phyloP scores from a whole-genome alignment of 768 basidiomycete species.

The Fomitopsis serialis region DNA sequence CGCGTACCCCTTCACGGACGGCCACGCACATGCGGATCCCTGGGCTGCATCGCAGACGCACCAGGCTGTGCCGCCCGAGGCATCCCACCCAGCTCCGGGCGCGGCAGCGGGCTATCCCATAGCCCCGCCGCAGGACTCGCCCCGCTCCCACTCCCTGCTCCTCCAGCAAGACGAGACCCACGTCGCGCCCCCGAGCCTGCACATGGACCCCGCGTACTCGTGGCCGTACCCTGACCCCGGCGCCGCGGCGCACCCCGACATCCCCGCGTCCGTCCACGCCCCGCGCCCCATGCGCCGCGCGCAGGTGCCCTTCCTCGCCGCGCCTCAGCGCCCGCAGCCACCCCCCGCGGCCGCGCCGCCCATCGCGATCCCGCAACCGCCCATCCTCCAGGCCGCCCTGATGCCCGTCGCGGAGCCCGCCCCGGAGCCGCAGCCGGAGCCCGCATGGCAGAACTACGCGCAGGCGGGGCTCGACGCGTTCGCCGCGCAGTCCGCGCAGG shows the following conservation, averaged over 20 bases:
- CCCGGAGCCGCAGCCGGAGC: neutral
- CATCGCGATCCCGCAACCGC: neutral
- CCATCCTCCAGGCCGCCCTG: neutral
- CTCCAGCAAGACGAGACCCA: no score
- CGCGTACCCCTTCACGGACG: conserved; percentile 2
- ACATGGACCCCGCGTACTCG: no score
- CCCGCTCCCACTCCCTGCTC: no score
- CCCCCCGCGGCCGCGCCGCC: no score
- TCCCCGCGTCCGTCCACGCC: conserved; percentile 4
- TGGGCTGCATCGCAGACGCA: neutral
- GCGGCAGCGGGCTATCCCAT: neutral
- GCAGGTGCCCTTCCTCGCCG: conserved; percentile 5
- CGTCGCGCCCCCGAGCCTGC: no score
- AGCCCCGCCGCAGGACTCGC: no score
- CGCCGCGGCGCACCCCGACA: no score
- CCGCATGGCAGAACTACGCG: neutral
- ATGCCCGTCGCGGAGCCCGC: neutral
- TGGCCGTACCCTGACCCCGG: no score
- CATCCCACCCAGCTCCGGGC: neutral
- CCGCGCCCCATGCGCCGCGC: conserved; percentile 6
- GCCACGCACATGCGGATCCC: neutral
- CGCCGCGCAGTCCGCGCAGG: neutral
- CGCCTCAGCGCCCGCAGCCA: neutral
- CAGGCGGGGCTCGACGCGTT: neutral
- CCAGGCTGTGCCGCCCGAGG: neutral